Percentiles rank a stretch among this genome's conserved stretches.
These are phyloP conservation scores for Aspergillus sojae DNA, from an alignment of 2,329 filamentous ascomycete species.

Conservation along the genomic window DNA sequence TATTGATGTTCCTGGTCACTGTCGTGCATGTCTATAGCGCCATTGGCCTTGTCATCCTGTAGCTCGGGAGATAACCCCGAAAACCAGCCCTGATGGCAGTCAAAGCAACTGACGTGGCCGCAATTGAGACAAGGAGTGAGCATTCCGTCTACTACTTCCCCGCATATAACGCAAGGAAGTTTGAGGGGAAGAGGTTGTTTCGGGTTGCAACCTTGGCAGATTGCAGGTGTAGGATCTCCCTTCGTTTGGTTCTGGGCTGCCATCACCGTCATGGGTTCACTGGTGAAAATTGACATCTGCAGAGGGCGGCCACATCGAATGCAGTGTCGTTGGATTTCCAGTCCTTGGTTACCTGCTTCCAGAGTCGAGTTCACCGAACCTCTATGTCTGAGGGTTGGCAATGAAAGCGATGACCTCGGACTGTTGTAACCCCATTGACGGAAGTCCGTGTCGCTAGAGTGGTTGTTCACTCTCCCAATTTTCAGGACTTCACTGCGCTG, in stretches of 20 bases:
- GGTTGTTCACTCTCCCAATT: constrained; percentile 50
- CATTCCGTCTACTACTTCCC: constrained; percentile 46
- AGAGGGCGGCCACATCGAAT: constrained; percentile 42
- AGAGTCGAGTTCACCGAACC: constrained; percentile 9
- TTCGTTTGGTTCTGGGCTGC: constrained; percentile 25
- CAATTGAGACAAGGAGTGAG: constrained; percentile 51
- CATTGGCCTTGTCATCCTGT: constrained; percentile 17
- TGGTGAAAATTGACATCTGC: constrained; percentile 40
- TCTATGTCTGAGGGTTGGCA: constrained; percentile 20
- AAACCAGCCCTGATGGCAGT: constrained; percentile 49
- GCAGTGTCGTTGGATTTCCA: constrained; percentile 49
- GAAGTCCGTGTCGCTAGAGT: constrained; percentile 29
- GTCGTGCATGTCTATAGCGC: constrained; percentile 12
- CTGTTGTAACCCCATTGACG: constrained; percentile 28
- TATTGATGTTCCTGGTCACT: constrained; percentile 26
- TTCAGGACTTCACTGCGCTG: constrained; percentile 62
- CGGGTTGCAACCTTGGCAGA: constrained; percentile 42
- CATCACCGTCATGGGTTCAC: constrained; percentile 21
- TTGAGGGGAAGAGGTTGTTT: constrained; percentile 36
- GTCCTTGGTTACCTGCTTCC: constrained; percentile 27
- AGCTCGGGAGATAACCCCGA: constrained; percentile 17
- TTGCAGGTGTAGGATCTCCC: constrained; percentile 18
- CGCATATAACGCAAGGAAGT: constrained; percentile 49
- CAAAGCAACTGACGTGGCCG: constrained; percentile 51
- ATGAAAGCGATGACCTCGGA: constrained; percentile 30